Conservation (phyloP, 106 monocot species). For the Allium cepa region DNA sequence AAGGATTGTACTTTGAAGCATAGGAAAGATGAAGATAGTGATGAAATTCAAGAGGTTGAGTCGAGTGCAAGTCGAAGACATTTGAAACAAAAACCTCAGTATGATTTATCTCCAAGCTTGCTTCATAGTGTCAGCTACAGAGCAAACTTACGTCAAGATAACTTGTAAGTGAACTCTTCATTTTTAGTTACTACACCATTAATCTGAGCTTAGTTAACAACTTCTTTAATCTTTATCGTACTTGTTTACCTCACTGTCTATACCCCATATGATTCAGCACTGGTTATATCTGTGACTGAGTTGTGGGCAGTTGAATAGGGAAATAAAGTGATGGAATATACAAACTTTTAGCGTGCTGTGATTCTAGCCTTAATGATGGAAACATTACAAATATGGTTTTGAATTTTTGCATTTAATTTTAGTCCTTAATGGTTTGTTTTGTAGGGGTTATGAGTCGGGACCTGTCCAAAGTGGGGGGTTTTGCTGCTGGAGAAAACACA, state of each 20-base stretch:
- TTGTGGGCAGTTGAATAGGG: not conserved
- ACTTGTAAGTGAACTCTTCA: conserved; percentile 26
- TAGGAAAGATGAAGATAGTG: conserved; percentile 18
- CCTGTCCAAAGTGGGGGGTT: conserved; percentile 31
- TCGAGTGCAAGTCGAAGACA: conserved; percentile 3
- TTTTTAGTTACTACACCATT: not conserved
- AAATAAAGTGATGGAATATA: not conserved
- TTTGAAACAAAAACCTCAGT: conserved; percentile 6
- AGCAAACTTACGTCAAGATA: conserved; percentile 26
- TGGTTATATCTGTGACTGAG: not conserved
- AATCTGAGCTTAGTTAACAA: too few relatives aligned
- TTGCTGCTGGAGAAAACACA: conserved; percentile 44
- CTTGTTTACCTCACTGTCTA: too few relatives aligned
- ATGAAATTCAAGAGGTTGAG: conserved; percentile 37
- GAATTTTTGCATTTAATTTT: not conserved
- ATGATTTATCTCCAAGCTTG: conserved; percentile 50
- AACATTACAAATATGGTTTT: not conserved
- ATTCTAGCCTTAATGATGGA: too few relatives aligned
- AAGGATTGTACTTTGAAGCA: conserved; percentile 31
- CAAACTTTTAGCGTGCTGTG: not conserved
- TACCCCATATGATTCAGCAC: too few relatives aligned
- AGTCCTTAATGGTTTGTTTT: conserved; percentile 5
- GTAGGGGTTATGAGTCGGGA: conserved; percentile 63
- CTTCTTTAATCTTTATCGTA: too few relatives aligned
- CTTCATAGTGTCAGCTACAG: conserved; percentile 42